Evolutionary conservation across 2,329 filamentous ascomycete genomes (phyloP).

Genomic region (Penicillium sp.): DNA sequence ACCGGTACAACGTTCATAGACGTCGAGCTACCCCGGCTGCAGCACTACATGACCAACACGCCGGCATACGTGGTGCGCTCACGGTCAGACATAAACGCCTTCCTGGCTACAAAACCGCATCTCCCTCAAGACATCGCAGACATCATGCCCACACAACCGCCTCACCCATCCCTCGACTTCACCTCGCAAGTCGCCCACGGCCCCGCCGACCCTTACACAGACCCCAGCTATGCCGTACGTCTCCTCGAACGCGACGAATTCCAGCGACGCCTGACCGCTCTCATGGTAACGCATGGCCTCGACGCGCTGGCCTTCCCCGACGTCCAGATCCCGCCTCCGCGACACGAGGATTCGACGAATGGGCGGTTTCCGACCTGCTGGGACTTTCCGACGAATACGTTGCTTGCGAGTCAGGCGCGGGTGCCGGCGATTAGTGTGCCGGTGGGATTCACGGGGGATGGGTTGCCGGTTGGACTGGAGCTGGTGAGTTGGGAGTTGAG

Average conservation of each 20-base stretch:
- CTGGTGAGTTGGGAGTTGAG: slow-evolving; percentile 1
- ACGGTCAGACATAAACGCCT: not conserved
- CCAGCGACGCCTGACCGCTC: not conserved
- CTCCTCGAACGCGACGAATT: not conserved
- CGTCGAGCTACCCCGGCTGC: not conserved
- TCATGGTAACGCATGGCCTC: not conserved
- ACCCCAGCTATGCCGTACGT: not conserved
- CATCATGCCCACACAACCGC: not conserved
- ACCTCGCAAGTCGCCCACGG: not conserved
- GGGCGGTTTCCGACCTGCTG: not conserved
- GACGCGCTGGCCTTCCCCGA: not conserved
- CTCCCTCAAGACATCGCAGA: not conserved
- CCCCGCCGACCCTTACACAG: not conserved
- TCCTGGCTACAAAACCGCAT: not conserved
- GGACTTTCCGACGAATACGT: not conserved
- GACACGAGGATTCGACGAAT: not conserved
- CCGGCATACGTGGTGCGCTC: not conserved
- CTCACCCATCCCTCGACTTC: not conserved
- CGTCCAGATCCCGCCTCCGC: not conserved
- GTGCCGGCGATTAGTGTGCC: slow-evolving; percentile 1
- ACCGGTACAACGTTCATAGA: not conserved
- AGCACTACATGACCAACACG: not conserved
- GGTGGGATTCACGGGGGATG: not conserved
- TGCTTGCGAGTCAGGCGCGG: slow-evolving; percentile 1
- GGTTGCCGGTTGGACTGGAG: not conserved